These are phyloP conservation scores for Malus hybrid DNA, from an alignment of 331 rosid species.

Conservation along the genomic window DNA sequence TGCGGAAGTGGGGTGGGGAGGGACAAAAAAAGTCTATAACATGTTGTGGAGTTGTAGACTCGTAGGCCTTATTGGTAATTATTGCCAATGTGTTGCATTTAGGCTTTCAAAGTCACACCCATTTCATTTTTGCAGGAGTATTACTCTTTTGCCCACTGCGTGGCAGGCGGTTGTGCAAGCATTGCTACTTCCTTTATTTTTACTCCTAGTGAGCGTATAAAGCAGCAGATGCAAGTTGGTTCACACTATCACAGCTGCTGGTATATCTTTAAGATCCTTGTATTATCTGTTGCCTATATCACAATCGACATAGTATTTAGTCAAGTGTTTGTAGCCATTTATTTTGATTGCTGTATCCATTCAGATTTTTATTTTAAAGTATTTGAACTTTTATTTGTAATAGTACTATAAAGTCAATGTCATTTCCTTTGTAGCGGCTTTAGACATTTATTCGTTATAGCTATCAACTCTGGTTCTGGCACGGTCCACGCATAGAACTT, in stretches of 20 bases:
- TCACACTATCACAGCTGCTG: conserved; percentile 81
- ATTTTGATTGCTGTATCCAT: background rate
- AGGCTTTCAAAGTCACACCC: background rate
- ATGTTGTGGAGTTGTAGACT: background rate
- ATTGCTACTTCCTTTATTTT: conserved; percentile 91
- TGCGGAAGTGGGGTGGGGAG: conserved; percentile 3
- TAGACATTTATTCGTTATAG: background rate
- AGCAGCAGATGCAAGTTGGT: conserved; percentile 98
- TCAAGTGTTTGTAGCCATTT: background rate
- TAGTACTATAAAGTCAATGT: background rate
- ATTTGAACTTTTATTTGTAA: background rate
- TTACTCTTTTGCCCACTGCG: conserved; percentile 64
- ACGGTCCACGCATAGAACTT: conserved; percentile 15
- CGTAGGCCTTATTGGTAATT: background rate
- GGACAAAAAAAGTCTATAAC: conserved; percentile 10
- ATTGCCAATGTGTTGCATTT: no score
- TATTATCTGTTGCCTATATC: conserved; percentile 6
- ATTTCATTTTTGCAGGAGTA: conserved; percentile 14
- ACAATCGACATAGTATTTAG: background rate
- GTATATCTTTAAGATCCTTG: conserved; percentile 42
- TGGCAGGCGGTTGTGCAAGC: conserved; percentile 95
- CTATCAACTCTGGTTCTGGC: background rate
- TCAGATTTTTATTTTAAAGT: no score
- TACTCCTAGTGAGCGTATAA: conserved; percentile 93
- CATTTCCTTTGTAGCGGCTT: background rate